These are phyloP conservation scores for Neofusicoccum ribis DNA, from an alignment of 2,329 filamentous ascomycete species.

Conservation along the genomic window DNA sequence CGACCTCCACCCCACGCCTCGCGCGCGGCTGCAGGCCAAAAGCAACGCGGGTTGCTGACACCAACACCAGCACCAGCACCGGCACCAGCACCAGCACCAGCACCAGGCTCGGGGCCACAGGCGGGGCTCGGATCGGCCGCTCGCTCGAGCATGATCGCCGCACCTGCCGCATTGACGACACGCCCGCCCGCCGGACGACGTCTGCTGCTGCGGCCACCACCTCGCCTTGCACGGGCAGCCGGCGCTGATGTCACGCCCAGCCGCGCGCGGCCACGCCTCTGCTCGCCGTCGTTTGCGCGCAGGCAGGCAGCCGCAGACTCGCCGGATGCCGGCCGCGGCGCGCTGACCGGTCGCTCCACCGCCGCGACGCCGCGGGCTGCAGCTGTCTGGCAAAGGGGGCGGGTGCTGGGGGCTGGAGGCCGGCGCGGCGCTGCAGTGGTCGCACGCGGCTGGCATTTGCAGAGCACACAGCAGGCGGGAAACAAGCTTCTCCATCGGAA, in stretches of 20 bases:
- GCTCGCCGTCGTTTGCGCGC: neutral
- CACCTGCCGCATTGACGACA: conserved; percentile 10
- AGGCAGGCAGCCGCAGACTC: conserved; percentile 11
- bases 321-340: neutral
- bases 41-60: neutral
- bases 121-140: conserved; percentile 15
- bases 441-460: conserved; percentile 2
- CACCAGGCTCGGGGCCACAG: neutral
- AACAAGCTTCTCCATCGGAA: conserved; percentile 5
- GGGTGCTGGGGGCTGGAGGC: neutral
- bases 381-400: no score
- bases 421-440: neutral
- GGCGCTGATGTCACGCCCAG: no score
- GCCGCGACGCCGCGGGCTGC: neutral
- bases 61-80: neutral
- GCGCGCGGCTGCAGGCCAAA: neutral
- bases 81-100: no score
- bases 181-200: neutral
- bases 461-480: neutral
- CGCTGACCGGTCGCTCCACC: conserved; percentile 1
- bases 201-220: neutral
- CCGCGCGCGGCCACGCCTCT: neutral
- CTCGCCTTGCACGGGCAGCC: no score
- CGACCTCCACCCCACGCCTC: neutral
- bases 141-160: conserved; percentile 12